Evolutionary conservation across 192 early-diverging fungal species (phyloP).

Genomic region (Backusella luteola): DNA sequence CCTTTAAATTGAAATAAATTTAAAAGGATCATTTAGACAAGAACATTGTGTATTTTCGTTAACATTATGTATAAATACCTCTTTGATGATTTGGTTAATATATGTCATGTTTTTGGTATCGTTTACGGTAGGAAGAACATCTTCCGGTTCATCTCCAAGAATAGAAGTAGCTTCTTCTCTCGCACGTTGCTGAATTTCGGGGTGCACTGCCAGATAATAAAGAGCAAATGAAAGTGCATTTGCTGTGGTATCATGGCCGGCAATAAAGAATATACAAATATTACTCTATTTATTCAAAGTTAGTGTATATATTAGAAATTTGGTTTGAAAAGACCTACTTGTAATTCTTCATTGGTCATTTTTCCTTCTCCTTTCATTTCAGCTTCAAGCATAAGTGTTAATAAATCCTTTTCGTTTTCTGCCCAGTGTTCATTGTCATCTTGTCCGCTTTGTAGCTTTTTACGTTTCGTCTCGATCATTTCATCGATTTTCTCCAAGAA

Average conservation of each 20-base stretch:
- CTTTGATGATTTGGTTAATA: constrained; percentile 20
- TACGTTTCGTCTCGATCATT: not conserved
- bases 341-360: constrained; percentile 24
- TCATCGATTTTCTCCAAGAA: not conserved
- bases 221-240: constrained; percentile 36
- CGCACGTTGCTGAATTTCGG: constrained; percentile 22
- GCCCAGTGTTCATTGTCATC: not conserved
- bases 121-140: not conserved
- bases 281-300: not conserved
- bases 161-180: constrained; percentile 19
- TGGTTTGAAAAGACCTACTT: constrained; percentile 53
- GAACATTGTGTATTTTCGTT: not conserved
- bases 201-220: constrained; percentile 46
- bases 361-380: constrained; percentile 34
- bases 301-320: constrained; percentile 33
- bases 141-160: constrained; percentile 11
- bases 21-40: not conserved
- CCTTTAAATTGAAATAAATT: not conserved
- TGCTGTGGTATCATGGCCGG: constrained; percentile 23
- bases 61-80: not conserved
- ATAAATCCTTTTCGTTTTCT: constrained; percentile 19
- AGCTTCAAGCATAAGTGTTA: constrained; percentile 56
- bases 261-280: not conserved
- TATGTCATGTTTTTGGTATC: constrained; percentile 15
- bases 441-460: not conserved